Base-by-base conservation (phyloP, 257 asterid genomes). In the Euphrasia confusa region DNA sequence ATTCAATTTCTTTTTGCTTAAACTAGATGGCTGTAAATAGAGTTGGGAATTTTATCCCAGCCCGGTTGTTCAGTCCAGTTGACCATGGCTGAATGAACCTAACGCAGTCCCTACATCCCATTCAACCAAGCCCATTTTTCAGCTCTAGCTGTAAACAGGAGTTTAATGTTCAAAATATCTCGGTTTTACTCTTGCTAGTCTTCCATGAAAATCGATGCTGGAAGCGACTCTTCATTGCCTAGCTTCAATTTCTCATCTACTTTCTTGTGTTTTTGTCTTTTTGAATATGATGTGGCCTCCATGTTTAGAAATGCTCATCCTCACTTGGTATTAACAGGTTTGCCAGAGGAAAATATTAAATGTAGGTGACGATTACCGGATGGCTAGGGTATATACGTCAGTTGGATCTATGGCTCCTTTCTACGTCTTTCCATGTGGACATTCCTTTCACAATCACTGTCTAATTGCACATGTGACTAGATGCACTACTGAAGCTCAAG, bases 381-480 rank as follows among this genome's bases (percentile, higher is more conserved):
- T 75, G 88, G 78, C 88, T 62, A 78, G 84, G 74, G 80, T 75
- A 40, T 89, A 89, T 77, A 75, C 89, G 18, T 76, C 94, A 37
- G 86, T 84, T 71, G 99, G 95, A 73, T 75, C 93, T 10, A 87
- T 89, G 94, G 87, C 95, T 64, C 97, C 99, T 71, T 89, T 93
- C 80, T 93, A 89, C 65, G 97, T 87, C 72, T 93, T 93, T 71
- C 99, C 99, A 10, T 93, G 99, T 76, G 96, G 87, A 47, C 99
- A 93, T 79, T 78, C 97, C 68, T 93, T 93, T 76, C 99, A 93
- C 58, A 81, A 91, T 6, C 85, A 83, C 67, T 93, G 99, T 82
- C 71, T 93, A 85, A 82, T 93, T 74, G 88, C 95, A 33, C 99
- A 93, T 45, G 90, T 89, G 73, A 93, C 95, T 62, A 78, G 80